Evolutionary conservation across 352 stramenopile species (phyloP), one percentile per base, ranked within the genome.

Genomic region (Globisporangium abappressorium): DNA sequence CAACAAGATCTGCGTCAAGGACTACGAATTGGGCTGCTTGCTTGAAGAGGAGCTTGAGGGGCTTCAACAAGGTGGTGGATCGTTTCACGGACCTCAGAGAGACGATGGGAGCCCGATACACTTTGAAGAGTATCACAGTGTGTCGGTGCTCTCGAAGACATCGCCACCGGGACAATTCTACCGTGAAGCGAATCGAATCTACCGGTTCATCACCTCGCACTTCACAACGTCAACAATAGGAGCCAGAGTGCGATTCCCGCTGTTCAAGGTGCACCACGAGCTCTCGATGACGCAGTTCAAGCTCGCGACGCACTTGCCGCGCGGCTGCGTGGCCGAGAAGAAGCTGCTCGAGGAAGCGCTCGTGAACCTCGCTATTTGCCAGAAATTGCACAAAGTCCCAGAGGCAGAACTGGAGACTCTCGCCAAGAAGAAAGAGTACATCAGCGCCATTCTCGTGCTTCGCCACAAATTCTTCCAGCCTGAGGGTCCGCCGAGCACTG

Each of bases 401-500:
- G 11, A 20, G 5, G 9, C 7, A 66, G 34, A 63, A 14, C 55
- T 28, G 20, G 26, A 58, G 15, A 46, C 20, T 1, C 36, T 75
- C 5, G 14, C 20, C 2, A 47, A 63, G 15, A 75, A 72, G 53
- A 71, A 72, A 61, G 65, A 66, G n/a, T 91, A 90, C 53, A 78
- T 88, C 51, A 72, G 71, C 47, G 78, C 76, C 5, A 74, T 88
- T 6, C 64, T 72, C 38, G 70, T 79, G 11, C 65, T 78, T 11
- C 71, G 80, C 4, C 71, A 82, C 26, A 89, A 84, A 28, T 90
- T 92, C 65, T 90, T 92, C 49, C 69, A 81, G 20, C 63, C 77
- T 7, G 78, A 91, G 61, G 74, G 53, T 1, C 55, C 43, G 38
- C 69, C 47, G 30, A 51, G 2, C 9, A 14, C 41, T 3, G 24